Evolutionary conservation across 2,329 filamentous ascomycete genomes (phyloP), one percentile per base, ranked within the genome.

Genomic region (Aspergillus calidoustus): DNA sequence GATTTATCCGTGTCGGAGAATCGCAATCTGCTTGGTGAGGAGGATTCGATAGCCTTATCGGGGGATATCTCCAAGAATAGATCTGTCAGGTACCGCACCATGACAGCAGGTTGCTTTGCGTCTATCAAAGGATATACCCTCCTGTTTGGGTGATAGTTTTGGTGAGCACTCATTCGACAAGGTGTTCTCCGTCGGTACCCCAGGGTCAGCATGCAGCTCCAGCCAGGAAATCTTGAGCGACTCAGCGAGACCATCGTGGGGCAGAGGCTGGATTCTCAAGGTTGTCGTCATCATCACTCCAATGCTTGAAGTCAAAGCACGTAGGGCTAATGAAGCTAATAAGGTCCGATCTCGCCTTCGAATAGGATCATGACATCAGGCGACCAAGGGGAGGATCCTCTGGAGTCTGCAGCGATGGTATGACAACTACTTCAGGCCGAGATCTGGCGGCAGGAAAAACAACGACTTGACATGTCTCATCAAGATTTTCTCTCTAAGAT

Each of bases 291-390:
- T 54, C 49, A n/a, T 48, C 9, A 48, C 25, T 54, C 22, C 30
- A 19, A 54, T 41, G 46, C 41, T 49, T 13, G 15, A 46, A n/a
- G 19, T 11, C 9, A 30, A 22, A 15, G 38, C 15, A 28, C 13
- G 22, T 22, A n/a, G 25, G 19, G 28, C 48, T 48, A 54, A 54
- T 43, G 43, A 17, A 44, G 19, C 25, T 53, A 53, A 30, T 41
- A n/a, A 55, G 30, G 4, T 30, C 43, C n/a, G 52, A 54, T 51
- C 52, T 50, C n/a, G 50, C 51, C 46, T 49, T 50, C 43, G 19
- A 38, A 34, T 30, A 31, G 38, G 19, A 46, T 51, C 19, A 57
- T 63, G 64, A 59, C 62, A 66, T 66, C 64, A 64, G 60, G 49
- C 49, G 58, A 60, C 50, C 53, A 60, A 23, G 22, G 47, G 50